Base-by-base conservation (phyloP, 345 rosid genomes). In the Bruguiera sexangula region DNA sequence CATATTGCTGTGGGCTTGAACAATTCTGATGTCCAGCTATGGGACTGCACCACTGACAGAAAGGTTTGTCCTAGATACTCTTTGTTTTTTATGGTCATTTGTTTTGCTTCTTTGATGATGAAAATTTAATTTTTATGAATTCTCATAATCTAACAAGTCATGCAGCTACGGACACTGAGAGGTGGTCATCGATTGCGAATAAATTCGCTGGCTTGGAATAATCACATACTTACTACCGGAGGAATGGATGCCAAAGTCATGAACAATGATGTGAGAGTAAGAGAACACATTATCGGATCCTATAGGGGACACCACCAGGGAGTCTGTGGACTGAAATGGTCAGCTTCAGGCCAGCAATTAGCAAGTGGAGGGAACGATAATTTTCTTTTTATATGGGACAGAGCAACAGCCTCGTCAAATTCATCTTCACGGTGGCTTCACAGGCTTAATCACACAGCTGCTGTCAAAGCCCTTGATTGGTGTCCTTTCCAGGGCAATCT, bases 391-490 rank as follows among this genome's bases (percentile, higher is more conserved):
- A 75, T 85, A 62, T 85, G 89, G 89, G 89, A 85, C 69, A 79
- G 86, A 52, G 76, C 82, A 15, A 6, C 63, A 72, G 78, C 81
- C 4, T 81, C 82, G 27, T 79, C 81, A 9, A 82, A 75, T 69
- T 81, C 86, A 10, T 34, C 82, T 6, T 73, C 82, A 10, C 89
- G 62, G 63, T 85, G 85, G 83, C 82, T 85, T 29, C 89, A 85
- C 73, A 69, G 84, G 66, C 58, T 85, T 18, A 81, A 82, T 4
- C 89, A 85, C 71, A 81, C 79, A 18, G 73, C 89, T n/a, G 87
- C 87, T 2, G 87, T 85, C 16, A 85, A 83, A 69, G 89, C 89
- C 34, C 84, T 85, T 34, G 85, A 87, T 26, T 85, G 87, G 89
- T 83, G 89, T 67, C 89, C 89, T 22, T 85, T 85, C 72, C 87